phyloP scores from a whole-genome alignment of 192 early-diverging fungal species.

The Podila clonocystis region DNA sequence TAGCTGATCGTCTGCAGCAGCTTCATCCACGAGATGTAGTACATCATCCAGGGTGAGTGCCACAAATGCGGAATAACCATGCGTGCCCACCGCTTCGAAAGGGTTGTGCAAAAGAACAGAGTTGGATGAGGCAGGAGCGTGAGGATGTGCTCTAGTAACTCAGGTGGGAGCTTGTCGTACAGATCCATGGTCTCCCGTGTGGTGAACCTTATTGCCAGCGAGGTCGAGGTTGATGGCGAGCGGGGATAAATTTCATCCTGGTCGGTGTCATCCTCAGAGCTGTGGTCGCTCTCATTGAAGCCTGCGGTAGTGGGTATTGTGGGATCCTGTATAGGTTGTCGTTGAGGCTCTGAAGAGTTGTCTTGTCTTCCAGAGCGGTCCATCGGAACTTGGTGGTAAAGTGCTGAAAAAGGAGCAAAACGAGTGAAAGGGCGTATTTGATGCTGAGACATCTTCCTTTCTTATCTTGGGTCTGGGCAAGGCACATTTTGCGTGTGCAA shows the following conservation, averaged over 20 bases:
- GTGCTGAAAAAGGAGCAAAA: too few species aligned
- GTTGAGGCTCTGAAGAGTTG: too few species aligned
- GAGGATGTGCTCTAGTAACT: conserved; percentile 27
- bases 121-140: not conserved
- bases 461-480: too few species aligned
- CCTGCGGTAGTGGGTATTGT: too few species aligned
- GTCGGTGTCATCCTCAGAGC: not conserved
- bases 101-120: conserved; percentile 9
- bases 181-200: not conserved
- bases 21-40: conserved; percentile 39
- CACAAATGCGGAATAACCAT: conserved; percentile 35
- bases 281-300: too few species aligned
- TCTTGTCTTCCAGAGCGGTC: too few species aligned
- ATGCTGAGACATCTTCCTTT: too few species aligned
- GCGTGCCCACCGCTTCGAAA: conserved; percentile 27
- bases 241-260: not conserved
- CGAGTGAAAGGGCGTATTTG: too few species aligned
- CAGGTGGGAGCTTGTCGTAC: conserved; percentile 19
- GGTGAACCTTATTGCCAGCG: not conserved
- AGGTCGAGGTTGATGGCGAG: not conserved
- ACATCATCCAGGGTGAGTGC: conserved; percentile 29
- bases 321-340: too few species aligned
- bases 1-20: conserved; percentile 11
- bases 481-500: too few species aligned
- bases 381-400: too few species aligned